phyloP scores from a whole-genome alignment of 495 filamentous ascomycete species.

The Penicillium soppii region DNA sequence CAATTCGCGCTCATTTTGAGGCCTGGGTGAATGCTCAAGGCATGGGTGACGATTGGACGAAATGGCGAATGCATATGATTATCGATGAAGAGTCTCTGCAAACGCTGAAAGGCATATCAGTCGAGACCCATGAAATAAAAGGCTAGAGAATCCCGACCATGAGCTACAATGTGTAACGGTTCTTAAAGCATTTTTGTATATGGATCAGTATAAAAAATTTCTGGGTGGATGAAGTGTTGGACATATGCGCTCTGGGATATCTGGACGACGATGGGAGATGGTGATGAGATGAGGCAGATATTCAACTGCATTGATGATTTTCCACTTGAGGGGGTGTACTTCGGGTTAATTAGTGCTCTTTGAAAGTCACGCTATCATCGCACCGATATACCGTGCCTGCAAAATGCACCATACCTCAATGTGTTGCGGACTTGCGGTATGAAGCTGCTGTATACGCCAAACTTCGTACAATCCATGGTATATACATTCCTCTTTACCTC shows the following conservation, averaged over 20 bases:
- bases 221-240: constrained; percentile 20
- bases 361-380: constrained; percentile 40
- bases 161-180: constrained; percentile 16
- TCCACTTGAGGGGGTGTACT: constrained; percentile 1
- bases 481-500: constrained; percentile 29
- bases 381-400: constrained; percentile 33
- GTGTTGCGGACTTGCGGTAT: constrained; percentile 16
- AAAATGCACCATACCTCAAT: constrained; percentile 31
- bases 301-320: background rate
- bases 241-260: constrained; percentile 7
- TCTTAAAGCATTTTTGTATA: constrained; percentile 15
- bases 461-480: constrained; percentile 33
- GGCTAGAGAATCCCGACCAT: background rate
- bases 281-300: background rate
- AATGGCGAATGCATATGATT: constrained; percentile 8
- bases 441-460: constrained; percentile 31
- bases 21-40: constrained; percentile 8
- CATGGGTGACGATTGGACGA: background rate
- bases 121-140: background rate
- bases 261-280: constrained; percentile 4
- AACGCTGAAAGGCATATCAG: constrained; percentile 5
- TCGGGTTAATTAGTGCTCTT: background rate
- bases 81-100: constrained; percentile 11
- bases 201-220: constrained; percentile 14
- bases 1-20: constrained; percentile 17